Conservation (phyloP, 2,329 filamentous ascomycete genomes). For the Diaporthe aspalathi region DNA sequence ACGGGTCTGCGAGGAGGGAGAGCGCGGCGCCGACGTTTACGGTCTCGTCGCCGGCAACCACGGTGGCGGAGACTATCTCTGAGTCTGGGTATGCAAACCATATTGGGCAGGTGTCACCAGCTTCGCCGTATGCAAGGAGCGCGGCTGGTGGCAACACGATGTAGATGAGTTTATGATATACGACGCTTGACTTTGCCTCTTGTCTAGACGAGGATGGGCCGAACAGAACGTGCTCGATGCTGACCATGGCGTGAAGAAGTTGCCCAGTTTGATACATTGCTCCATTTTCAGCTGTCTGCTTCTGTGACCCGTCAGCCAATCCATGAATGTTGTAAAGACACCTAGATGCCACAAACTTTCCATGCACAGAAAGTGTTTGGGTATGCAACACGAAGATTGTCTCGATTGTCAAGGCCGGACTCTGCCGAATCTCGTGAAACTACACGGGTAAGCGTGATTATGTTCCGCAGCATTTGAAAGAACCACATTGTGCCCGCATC, state of each 20-base stretch:
- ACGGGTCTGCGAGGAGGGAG: constrained; percentile 11
- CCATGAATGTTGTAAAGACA: neutral
- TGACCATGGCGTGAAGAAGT: neutral
- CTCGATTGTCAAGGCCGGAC: neutral
- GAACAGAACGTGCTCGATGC: too few species aligned
- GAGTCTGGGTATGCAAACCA: neutral
- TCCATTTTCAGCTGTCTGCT: neutral
- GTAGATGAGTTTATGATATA: neutral
- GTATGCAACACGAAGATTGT: neutral
- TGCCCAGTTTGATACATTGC: neutral
- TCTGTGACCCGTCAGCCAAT: neutral
- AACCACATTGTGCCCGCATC: neutral
- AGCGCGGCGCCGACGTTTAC: constrained; percentile 14
- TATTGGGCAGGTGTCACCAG: constrained; percentile 14
- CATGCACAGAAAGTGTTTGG: neutral
- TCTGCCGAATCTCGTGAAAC: constrained; percentile 21
- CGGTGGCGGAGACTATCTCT: constrained; percentile 16
- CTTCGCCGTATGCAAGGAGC: constrained; percentile 16
- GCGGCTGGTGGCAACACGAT: constrained; percentile 18
- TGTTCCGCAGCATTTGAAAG: constrained; percentile 12
- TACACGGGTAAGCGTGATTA: neutral
- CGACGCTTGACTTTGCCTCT: neutral
- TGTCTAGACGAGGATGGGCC: neutral
- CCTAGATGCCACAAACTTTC: neutral
- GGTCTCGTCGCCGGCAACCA: constrained; percentile 20